phyloP scores from a whole-genome alignment of 306 rosid species.

The Quercus bicolor region DNA sequence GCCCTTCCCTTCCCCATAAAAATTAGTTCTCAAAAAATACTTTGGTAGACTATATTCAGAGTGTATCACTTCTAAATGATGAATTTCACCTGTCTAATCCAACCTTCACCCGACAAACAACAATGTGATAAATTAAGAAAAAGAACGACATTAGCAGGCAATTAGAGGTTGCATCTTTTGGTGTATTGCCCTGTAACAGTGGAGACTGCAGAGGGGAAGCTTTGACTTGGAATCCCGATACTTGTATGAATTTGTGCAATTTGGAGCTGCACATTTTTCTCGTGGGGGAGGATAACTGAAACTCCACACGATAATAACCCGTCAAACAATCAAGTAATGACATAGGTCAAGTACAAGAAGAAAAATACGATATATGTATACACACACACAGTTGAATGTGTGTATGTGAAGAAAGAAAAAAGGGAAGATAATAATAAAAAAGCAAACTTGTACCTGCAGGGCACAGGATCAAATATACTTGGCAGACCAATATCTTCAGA shows the following conservation, averaged over 20 bases:
- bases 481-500: constrained; percentile 57
- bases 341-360: constrained; percentile 10
- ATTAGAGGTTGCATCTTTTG: constrained; percentile 22
- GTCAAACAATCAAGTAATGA: background rate
- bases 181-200: constrained; percentile 48
- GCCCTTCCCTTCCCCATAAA: background rate
- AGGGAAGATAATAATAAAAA: background rate
- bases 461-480: constrained; percentile 30
- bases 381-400: background rate
- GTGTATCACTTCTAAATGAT: too few species aligned
- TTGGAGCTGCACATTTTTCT: constrained; percentile 55
- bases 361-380: background rate
- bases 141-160: background rate
- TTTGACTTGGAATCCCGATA: constrained; percentile 57
- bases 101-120: background rate
- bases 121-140: background rate
- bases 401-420: too few species aligned
- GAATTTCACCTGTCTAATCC: background rate
- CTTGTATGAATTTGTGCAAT: constrained; percentile 50
- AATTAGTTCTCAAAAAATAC: background rate
- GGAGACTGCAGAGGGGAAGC: constrained; percentile 61
- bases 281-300: constrained; percentile 63
- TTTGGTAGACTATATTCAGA: background rate
- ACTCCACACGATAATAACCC: constrained; percentile 8
- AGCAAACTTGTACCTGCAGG: constrained; percentile 35